Evolutionary conservation across 2,329 filamentous ascomycete species (phyloP).

Genomic region (Chalaropsis thielavioides): DNA sequence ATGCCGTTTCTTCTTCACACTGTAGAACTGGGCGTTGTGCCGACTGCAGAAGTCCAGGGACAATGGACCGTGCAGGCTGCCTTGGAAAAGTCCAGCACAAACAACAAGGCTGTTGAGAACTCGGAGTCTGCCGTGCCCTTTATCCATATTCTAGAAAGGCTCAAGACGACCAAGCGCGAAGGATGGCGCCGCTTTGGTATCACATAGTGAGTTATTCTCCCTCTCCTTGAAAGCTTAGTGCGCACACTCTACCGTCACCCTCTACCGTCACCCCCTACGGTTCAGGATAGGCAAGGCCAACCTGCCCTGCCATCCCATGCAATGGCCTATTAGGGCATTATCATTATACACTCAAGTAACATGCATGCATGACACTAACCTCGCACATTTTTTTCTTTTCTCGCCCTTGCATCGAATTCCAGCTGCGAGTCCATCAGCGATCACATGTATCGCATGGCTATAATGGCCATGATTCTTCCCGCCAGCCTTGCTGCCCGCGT

Average conservation of each 20-base stretch:
- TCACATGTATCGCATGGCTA: slow-evolving; percentile 99
- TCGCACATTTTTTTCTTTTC: background rate
- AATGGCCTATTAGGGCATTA: slow-evolving; percentile 1
- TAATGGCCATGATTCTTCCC: slow-evolving; percentile 87
- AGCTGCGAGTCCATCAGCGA: slow-evolving; percentile 85
- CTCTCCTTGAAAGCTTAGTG: background rate
- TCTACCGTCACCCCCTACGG: too few species aligned
- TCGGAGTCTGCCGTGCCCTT: slow-evolving; percentile 69
- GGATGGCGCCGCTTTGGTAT: slow-evolving; percentile 89
- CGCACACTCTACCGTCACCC: background rate
- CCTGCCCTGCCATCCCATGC: background rate
- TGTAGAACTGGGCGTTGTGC: slow-evolving; percentile 21
- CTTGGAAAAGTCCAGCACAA: slow-evolving; percentile 16
- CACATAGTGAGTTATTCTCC: slow-evolving; percentile 29
- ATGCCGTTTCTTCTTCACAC: background rate
- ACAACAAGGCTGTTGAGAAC: slow-evolving; percentile 37
- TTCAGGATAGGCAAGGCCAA: too few species aligned
- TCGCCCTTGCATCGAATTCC: background rate
- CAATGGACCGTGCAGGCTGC: slow-evolving; percentile 21
- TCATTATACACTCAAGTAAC: background rate
- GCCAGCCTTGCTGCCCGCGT: slow-evolving; percentile 54
- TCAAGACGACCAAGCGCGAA: slow-evolving; percentile 94
- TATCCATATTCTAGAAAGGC: slow-evolving; percentile 82
- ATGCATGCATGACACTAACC: background rate
- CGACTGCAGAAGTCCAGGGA: slow-evolving; percentile 20